Evolutionary conservation across 1,284 basidiomycete species (phyloP).

Genomic region (Ganoderma resinaceum): DNA sequence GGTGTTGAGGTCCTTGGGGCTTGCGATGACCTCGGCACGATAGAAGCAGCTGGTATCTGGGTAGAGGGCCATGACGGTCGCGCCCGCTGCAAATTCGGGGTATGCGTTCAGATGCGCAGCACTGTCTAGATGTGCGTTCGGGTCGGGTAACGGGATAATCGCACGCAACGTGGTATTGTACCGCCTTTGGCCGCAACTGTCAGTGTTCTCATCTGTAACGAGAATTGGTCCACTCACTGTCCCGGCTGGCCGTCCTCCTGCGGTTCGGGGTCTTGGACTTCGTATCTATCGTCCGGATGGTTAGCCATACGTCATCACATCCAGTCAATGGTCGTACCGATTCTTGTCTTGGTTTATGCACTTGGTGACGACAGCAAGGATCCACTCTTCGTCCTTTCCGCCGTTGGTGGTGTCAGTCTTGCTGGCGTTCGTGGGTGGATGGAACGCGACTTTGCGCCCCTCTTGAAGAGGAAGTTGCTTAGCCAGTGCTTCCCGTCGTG

Average conservation of each 20-base stretch:
- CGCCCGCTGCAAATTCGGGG: conserved; percentile 72
- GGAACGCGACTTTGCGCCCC: conserved; percentile 81
- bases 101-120: conserved; percentile 72
- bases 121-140: conserved; percentile 58
- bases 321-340: conserved; percentile 46
- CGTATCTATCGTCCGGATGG: conserved; percentile 57
- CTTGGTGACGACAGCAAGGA: conserved; percentile 75
- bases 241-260: conserved; percentile 79
- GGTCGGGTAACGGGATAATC: conserved; percentile 82
- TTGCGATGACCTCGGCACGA: conserved; percentile 77
- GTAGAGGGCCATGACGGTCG: conserved; percentile 81
- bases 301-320: conserved; percentile 18
- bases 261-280: conserved; percentile 82
- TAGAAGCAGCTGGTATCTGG: conserved; percentile 90
- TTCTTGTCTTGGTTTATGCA: conserved; percentile 76
- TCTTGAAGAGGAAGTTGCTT: conserved; percentile 72
- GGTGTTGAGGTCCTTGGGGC: conserved; percentile 60
- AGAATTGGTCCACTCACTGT: conserved; percentile 51
- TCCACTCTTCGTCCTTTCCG: conserved; percentile 79
- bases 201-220: conserved; percentile 3
- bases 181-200: conserved; percentile 46
- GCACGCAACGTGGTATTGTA: conserved; percentile 73
- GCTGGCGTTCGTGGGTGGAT: conserved; percentile 58
- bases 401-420: conserved; percentile 52
- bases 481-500: conserved; percentile 63